These are phyloP conservation scores for Mallotus nudiflorus DNA, from an alignment of 345 rosid genomes.

Conservation along the genomic window DNA sequence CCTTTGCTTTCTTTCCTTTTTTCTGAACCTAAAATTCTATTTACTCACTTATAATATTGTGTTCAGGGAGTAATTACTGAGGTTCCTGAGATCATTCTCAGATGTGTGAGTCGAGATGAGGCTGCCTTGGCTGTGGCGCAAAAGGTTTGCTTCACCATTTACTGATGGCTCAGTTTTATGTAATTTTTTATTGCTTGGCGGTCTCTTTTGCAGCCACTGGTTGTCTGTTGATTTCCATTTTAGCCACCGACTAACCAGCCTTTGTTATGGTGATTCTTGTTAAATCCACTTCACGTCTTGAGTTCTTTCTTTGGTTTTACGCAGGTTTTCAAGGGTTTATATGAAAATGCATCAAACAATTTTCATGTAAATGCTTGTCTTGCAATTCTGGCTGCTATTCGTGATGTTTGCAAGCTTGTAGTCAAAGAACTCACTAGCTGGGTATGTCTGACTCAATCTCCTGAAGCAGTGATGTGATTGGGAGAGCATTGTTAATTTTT, in stretches of 20 bases:
- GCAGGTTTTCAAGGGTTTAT: constrained; percentile 87
- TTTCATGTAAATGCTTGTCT: constrained; percentile 77
- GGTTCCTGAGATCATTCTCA: constrained; percentile 92
- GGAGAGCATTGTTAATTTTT: neutral
- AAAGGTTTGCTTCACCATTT: constrained; percentile 46
- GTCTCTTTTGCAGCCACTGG: neutral
- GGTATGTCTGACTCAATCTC: constrained; percentile 48
- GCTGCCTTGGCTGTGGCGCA: constrained; percentile 98
- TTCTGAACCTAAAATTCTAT: too few species aligned
- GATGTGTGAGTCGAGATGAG: constrained; percentile 93
- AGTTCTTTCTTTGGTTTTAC: neutral
- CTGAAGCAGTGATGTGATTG: neutral
- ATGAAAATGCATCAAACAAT: constrained; percentile 77
- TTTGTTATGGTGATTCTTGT: neutral
- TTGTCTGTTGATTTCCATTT: neutral
- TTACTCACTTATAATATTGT: neutral
- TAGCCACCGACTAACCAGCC: neutral
- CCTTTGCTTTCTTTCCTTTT: neutral
- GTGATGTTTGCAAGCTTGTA: constrained; percentile 93
- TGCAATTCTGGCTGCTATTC: constrained; percentile 81
- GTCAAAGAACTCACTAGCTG: constrained; percentile 96
- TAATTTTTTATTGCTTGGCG: neutral
- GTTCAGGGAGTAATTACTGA: constrained; percentile 76
- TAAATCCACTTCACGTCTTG: neutral
- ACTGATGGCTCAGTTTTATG: neutral